Conservation (phyloP, 2,329 filamentous ascomycete genomes). For the Alternaria ventricosa region DNA sequence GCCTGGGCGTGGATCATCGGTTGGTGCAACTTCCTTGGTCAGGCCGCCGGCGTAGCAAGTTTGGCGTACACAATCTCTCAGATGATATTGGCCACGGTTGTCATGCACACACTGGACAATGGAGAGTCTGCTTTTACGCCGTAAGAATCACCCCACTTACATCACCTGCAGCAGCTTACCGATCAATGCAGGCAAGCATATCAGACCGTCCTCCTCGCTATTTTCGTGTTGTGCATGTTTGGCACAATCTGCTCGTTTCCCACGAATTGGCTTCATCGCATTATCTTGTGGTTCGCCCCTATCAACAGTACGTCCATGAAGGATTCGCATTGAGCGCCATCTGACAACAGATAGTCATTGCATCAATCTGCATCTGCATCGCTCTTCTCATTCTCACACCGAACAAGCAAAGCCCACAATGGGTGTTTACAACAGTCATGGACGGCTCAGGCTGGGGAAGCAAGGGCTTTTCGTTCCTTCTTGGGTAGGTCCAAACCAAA, state of each 20-base stretch:
- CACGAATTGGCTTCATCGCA: conserved; percentile 64
- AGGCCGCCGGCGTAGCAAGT: conserved; percentile 68
- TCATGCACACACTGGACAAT: conserved; percentile 66
- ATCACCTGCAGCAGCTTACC: conserved; percentile 8
- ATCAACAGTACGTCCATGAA: conserved; percentile 60
- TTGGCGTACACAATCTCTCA: conserved; percentile 69
- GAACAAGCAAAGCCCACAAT: conserved; percentile 63
- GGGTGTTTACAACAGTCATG: conserved; percentile 67
- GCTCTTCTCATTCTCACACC: conserved; percentile 65
- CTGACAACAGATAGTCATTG: conserved; percentile 53
- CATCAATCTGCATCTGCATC: conserved; percentile 66
- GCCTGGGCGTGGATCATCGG: conserved; percentile 71
- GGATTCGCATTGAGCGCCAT: background rate
- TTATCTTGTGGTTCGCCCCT: conserved; percentile 70
- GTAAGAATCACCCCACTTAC: conserved; percentile 50
- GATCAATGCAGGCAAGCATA: conserved; percentile 57
- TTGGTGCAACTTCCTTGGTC: conserved; percentile 71
- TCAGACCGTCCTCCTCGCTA: conserved; percentile 65
- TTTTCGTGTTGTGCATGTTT: conserved; percentile 62
- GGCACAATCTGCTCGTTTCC: conserved; percentile 68
- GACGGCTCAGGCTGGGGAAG: conserved; percentile 69
- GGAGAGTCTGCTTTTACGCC: conserved; percentile 62
- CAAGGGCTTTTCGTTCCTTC: conserved; percentile 66
- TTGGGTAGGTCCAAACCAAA: conserved; percentile 54
- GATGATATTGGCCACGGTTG: conserved; percentile 67